Evolutionary conservation across 2,329 filamentous ascomycete genomes (phyloP).

Genomic region (Alternaria ventricosa): DNA sequence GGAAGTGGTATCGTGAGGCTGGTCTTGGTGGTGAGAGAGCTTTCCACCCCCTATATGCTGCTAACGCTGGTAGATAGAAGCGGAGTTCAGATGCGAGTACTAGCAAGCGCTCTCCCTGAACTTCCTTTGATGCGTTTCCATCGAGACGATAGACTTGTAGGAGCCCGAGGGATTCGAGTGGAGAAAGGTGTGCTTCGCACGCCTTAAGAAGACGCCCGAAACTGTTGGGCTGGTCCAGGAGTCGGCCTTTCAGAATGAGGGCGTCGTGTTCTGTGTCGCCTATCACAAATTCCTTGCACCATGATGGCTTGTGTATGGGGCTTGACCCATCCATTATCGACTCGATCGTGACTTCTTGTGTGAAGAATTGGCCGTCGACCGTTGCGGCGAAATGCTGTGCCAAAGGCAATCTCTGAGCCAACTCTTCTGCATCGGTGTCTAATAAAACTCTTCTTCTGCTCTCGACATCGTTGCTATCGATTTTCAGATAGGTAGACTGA

Average conservation of each 20-base stretch:
- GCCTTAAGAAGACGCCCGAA: conserved; percentile 19
- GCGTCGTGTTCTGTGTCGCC: conserved; percentile 57
- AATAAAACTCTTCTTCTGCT: conserved; percentile 21
- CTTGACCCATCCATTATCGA: conserved; percentile 21
- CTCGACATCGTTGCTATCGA: conserved; percentile 13
- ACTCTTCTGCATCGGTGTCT: conserved; percentile 24
- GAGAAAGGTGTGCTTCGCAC: conserved; percentile 24
- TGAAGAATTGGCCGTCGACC: conserved; percentile 34
- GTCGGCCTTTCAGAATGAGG: conserved; percentile 32
- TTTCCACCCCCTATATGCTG: conserved; percentile 46
- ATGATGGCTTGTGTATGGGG: conserved; percentile 48
- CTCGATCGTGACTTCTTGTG: conserved; percentile 21
- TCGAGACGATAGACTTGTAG: conserved; percentile 49
- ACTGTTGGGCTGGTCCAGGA: conserved; percentile 38
- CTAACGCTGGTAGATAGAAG: conserved; percentile 53
- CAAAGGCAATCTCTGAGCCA: conserved; percentile 31
- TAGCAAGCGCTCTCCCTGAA: conserved; percentile 18
- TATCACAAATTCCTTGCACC: conserved; percentile 56
- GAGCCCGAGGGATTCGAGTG: conserved; percentile 22
- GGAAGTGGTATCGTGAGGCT: conserved; percentile 37
- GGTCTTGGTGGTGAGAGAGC: conserved; percentile 1
- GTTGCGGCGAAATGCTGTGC: conserved; percentile 33
- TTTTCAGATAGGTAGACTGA: conserved; percentile 27
- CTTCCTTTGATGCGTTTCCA: conserved; percentile 34
- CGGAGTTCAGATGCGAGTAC: conserved; percentile 54